These are phyloP conservation scores for Teunomyces gatunensis DNA, from an alignment of 805 yeast species.

Conservation along the genomic window DNA sequence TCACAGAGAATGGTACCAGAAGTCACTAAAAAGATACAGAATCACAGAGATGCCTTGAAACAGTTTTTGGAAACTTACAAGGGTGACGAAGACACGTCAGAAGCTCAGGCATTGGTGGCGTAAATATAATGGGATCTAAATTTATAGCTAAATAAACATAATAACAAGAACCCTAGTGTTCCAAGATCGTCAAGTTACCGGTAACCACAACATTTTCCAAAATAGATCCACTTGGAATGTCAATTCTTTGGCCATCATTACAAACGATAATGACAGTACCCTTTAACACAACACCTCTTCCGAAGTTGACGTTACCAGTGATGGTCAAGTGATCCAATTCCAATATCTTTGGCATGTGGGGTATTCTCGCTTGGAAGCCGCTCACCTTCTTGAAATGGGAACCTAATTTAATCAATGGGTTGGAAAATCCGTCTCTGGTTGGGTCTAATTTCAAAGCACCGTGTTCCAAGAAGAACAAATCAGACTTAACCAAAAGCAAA, in stretches of 20 bases:
- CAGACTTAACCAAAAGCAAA: conserved; percentile 89
- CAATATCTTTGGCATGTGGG: conserved; percentile 93
- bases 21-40: conserved; percentile 15
- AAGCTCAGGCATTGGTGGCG: conserved; percentile 22
- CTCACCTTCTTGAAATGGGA: conserved; percentile 95
- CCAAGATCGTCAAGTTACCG: conserved; percentile 91
- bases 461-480: conserved; percentile 84
- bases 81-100: conserved; percentile 33
- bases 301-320: conserved; percentile 92
- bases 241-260: conserved; percentile 94
- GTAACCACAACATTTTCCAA: conserved; percentile 96
- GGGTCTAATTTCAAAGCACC: conserved; percentile 87
- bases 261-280: conserved; percentile 98
- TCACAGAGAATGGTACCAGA: conserved; percentile 36
- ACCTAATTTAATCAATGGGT: conserved; percentile 94
- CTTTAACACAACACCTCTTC: conserved; percentile 85
- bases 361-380: conserved; percentile 83
- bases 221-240: conserved; percentile 93
- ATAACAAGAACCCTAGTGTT: conserved; percentile 52
- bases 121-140: not conserved
- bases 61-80: conserved; percentile 34
- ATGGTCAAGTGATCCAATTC: conserved; percentile 97
- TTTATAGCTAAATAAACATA: not conserved
- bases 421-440: conserved; percentile 82
- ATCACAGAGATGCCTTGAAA: conserved; percentile 39